These are phyloP conservation scores for Termitomyces sp. DNA, from an alignment of 1,284 basidiomycete species.

Conservation along the genomic window DNA sequence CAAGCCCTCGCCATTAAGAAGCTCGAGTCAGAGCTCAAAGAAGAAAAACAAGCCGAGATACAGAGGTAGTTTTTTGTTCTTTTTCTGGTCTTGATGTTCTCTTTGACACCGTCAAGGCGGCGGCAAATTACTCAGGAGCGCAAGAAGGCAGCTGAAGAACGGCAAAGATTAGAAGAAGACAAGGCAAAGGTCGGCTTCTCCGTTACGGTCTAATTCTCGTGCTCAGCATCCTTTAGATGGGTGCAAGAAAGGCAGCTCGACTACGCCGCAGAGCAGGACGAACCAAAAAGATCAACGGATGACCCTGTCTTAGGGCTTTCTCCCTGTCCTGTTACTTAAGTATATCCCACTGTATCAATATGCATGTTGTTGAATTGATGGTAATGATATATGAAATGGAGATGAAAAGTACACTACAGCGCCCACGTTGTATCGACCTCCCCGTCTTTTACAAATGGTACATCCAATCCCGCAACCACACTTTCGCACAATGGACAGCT, in stretches of 20 bases:
- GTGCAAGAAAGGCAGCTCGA: slow-evolving; percentile 68
- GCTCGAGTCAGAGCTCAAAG: slow-evolving; percentile 64
- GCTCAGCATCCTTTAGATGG: slow-evolving; percentile 49
- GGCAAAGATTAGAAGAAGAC: slow-evolving; percentile 62
- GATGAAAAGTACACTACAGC: slow-evolving; percentile 38
- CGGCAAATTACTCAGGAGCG: slow-evolving; percentile 64
- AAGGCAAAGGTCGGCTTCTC: slow-evolving; percentile 53
- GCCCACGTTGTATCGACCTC: slow-evolving; percentile 82
- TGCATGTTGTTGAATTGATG: slow-evolving; percentile 2
- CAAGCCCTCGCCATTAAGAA: slow-evolving; percentile 65
- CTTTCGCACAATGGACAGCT: slow-evolving; percentile 91
- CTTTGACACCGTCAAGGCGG: slow-evolving; percentile 36
- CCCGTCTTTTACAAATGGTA: slow-evolving; percentile 77
- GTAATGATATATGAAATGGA: not conserved
- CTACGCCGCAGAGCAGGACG: slow-evolving; percentile 65
- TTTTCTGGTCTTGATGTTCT: slow-evolving; percentile 1
- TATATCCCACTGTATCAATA: slow-evolving; percentile 8
- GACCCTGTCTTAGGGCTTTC: slow-evolving; percentile 17
- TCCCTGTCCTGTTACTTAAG: not conserved
- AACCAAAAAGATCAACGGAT: slow-evolving; percentile 74
- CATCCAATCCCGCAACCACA: slow-evolving; percentile 79
- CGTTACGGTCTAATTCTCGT: slow-evolving; percentile 4
- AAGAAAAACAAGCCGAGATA: slow-evolving; percentile 67
- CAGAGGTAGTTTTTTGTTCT: slow-evolving; percentile 39
- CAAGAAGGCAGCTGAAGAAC: slow-evolving; percentile 67